These are phyloP conservation scores for Pterulicium gracile DNA, from an alignment of 1,284 basidiomycete species.

Conservation along the genomic window DNA sequence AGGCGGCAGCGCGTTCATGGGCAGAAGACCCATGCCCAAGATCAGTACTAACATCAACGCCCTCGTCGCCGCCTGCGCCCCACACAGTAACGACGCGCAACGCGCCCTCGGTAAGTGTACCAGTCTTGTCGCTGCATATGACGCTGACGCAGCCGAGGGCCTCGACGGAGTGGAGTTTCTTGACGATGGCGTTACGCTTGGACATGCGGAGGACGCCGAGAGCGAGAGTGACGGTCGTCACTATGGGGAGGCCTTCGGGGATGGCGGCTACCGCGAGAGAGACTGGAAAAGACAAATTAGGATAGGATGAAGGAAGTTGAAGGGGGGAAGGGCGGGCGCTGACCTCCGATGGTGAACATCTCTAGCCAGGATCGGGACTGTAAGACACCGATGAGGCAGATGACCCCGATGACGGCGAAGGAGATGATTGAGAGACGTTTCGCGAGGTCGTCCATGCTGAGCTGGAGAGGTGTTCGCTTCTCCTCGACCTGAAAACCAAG, in stretches of 20 bases:
- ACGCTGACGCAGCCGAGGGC: slow-evolving; percentile 90
- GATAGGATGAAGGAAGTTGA: slow-evolving; percentile 2
- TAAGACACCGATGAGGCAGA: slow-evolving; percentile 83
- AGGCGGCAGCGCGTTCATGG: slow-evolving; percentile 9
- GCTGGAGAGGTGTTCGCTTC: slow-evolving; percentile 86
- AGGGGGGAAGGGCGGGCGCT: slow-evolving; percentile 14
- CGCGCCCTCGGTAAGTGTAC: slow-evolving; percentile 93
- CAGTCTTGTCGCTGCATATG: slow-evolving; percentile 97
- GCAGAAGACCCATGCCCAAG: slow-evolving; percentile 25
- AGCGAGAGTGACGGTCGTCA: slow-evolving; percentile 94
- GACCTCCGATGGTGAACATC: slow-evolving; percentile 98
- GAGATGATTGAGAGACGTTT: slow-evolving; percentile 85
- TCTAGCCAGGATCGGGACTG: slow-evolving; percentile 90
- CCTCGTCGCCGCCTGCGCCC: slow-evolving; percentile 65
- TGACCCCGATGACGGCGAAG: slow-evolving; percentile 88
- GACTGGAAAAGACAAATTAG: slow-evolving; percentile 35
- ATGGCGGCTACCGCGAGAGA: slow-evolving; percentile 96
- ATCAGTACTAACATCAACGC: slow-evolving; percentile 60
- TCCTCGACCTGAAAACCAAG: slow-evolving; percentile 62
- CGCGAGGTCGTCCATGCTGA: slow-evolving; percentile 95
- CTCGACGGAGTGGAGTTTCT: slow-evolving; percentile 93
- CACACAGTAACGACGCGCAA: slow-evolving; percentile 90
- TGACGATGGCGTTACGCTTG: slow-evolving; percentile 91
- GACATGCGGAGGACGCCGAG: slow-evolving; percentile 93
- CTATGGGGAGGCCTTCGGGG: slow-evolving; percentile 93